Evolutionary conservation across 345 rosid species (phyloP).

Genomic region (Moricandia moricandioides): DNA sequence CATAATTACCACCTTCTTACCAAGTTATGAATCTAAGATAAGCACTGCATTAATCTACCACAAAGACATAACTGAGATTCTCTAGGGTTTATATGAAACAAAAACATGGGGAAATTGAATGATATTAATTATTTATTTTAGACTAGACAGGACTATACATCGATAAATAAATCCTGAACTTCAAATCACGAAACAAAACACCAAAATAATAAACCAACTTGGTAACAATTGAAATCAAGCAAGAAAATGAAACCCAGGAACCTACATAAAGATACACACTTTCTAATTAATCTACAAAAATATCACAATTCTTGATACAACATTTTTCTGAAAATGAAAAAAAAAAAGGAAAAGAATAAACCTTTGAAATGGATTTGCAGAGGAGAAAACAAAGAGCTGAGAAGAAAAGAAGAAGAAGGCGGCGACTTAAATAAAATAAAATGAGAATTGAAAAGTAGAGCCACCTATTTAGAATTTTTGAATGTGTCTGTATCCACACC

Average conservation of each 20-base stretch:
- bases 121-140: background rate
- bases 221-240: background rate
- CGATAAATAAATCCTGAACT: constrained; percentile 16
- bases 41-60: background rate
- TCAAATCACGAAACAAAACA: background rate
- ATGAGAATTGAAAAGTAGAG: constrained; percentile 9
- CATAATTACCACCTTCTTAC: background rate
- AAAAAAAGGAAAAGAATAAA: background rate
- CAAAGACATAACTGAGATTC: background rate
- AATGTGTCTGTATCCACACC: background rate
- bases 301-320: background rate
- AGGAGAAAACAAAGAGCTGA: constrained; percentile 8
- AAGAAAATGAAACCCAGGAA: constrained; percentile 2
- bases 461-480: constrained; percentile 10
- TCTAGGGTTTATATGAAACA: background rate
- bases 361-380: constrained; percentile 12
- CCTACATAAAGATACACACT: background rate
- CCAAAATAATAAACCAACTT: background rate
- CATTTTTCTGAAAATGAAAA: background rate
- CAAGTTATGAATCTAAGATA: background rate
- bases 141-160: background rate
- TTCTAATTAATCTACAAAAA: background rate
- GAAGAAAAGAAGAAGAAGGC: constrained; percentile 6
- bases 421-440: background rate
- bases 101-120: background rate